Base-by-base conservation (phyloP, 345 rosid genomes). In the Cochlearia excelsa region DNA sequence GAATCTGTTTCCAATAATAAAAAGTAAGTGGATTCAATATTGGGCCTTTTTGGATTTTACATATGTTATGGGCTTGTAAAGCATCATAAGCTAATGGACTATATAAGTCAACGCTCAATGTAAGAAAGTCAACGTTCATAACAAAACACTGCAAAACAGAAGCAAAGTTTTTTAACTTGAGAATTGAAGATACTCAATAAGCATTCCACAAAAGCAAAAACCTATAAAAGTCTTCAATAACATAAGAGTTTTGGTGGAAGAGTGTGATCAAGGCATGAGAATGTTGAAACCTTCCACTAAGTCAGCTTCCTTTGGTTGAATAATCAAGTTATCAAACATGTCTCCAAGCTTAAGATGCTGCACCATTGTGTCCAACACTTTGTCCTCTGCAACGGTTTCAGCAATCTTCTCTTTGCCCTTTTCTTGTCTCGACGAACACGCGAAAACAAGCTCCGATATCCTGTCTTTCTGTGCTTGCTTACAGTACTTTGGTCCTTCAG, bases 391-490 rank as follows among this genome's bases (percentile, higher is more conserved):
- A 35, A 66, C 68, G 35, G 57, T 46, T 40, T 47, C 72, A 50
- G 9, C 57, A 43, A 55, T 62, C 45, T 67, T 72, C n/a, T 60
- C 62, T 30, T 72, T 72, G 26, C 61, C 67, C 33, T 66, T 66
- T 5, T 65, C 75, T 3, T 37, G 62, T 23, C 6, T 61, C 6
- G 72, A 66, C 3, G 80, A 57, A 5, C 70, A 59, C 0, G 81
- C 67, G 61, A 88, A 84, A 16, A 88, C 75, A 37, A 77, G 16
- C 65, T 86, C 79, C 0, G 84, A 78, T n/a, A 77, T 47, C 30
- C 71, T 48, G 26, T 79, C 82, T 65, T 85, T 88, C 35, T 49
- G 58, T 3, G 74, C 79, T 52, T 88, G 86, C 31, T 74, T 68
- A 27, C 68, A 61, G 45, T 75, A 79, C 52, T 84, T 88, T 3